Conservation (phyloP, 257 asterid genomes). For the Fraxinus pennsylvanica region DNA sequence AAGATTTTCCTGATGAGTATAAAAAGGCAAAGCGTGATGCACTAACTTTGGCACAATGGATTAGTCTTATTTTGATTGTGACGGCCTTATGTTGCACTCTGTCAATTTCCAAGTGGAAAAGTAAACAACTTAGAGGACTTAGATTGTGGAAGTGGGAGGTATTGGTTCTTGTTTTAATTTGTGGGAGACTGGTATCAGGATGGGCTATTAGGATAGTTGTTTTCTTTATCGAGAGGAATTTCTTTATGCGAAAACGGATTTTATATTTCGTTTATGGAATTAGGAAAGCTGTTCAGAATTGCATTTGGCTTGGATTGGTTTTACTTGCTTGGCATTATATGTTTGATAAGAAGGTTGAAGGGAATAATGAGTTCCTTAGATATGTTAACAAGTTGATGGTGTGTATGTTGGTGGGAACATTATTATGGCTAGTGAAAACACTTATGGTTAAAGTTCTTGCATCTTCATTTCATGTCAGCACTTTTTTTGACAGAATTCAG, state of each 20-base stretch:
- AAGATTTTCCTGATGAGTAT: constrained; percentile 71
- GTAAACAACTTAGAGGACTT: constrained; percentile 45
- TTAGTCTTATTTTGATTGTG: constrained; percentile 56
- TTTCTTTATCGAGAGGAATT: constrained; percentile 71
- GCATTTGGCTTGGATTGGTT: constrained; percentile 87
- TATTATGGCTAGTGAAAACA: constrained; percentile 80
- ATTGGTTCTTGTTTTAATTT: constrained; percentile 65
- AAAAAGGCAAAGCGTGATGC: constrained; percentile 44
- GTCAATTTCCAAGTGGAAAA: constrained; percentile 36
- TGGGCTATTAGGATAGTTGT: constrained; percentile 72
- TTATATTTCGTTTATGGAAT: constrained; percentile 86
- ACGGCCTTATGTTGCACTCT: constrained; percentile 50
- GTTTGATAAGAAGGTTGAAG: constrained; percentile 63
- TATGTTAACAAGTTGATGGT: constrained; percentile 68
- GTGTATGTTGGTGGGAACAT: constrained; percentile 70
- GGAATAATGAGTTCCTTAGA: constrained; percentile 45
- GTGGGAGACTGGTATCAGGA: constrained; percentile 84
- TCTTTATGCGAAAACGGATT: constrained; percentile 72
- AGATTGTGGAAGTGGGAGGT: constrained; percentile 86
- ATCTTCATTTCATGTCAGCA: constrained; percentile 94
- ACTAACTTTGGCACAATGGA: constrained; percentile 54
- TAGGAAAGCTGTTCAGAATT: constrained; percentile 80
- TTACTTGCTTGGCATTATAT: constrained; percentile 76
- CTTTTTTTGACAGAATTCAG: constrained; percentile 89
- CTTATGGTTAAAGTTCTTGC: constrained; percentile 93